Conservation (phyloP, 1,284 basidiomycete genomes). For the Hypsizygus ulmarius region DNA sequence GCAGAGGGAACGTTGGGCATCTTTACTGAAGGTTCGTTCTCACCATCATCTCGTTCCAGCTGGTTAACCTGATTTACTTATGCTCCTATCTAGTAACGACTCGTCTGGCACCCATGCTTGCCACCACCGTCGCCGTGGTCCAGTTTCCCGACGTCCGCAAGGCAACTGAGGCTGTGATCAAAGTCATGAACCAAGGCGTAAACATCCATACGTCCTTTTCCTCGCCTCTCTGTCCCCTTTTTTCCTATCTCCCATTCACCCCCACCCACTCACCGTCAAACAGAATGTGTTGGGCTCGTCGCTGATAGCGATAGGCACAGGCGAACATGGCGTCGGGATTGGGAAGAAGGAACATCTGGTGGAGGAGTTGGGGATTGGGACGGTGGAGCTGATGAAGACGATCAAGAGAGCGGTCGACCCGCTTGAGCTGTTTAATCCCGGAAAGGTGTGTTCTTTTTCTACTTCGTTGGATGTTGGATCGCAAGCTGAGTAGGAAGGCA, state of each 20-base stretch:
- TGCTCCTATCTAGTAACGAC: conserved; percentile 57
- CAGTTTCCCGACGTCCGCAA: conserved; percentile 65
- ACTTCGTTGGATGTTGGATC: too few relatives aligned
- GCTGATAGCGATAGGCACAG: conserved; percentile 48
- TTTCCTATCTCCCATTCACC: conserved; percentile 2
- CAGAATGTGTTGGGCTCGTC: conserved; percentile 41
- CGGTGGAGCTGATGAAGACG: conserved; percentile 81
- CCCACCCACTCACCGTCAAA: neutral
- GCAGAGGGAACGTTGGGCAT: conserved; percentile 95
- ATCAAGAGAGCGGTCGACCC: conserved; percentile 81
- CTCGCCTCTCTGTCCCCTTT: neutral
- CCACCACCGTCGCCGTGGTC: conserved; percentile 68
- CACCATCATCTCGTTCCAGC: neutral
- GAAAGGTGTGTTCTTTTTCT: conserved; percentile 51
- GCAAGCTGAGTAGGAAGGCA: neutral
- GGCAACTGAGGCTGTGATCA: conserved; percentile 73
- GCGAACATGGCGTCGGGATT: conserved; percentile 89
- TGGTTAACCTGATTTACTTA: conserved; percentile 1
- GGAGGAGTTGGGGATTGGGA: conserved; percentile 78
- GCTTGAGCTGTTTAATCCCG: conserved; percentile 78
- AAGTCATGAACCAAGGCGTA: conserved; percentile 72
- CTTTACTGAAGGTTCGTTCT: conserved; percentile 73
- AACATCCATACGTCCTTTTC: conserved; percentile 55
- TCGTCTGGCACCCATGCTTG: conserved; percentile 76
- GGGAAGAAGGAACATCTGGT: conserved; percentile 77